These are phyloP conservation scores for Schwanniomyces sp. DNA, from an alignment of 805 yeast species.

Conservation along the genomic window DNA sequence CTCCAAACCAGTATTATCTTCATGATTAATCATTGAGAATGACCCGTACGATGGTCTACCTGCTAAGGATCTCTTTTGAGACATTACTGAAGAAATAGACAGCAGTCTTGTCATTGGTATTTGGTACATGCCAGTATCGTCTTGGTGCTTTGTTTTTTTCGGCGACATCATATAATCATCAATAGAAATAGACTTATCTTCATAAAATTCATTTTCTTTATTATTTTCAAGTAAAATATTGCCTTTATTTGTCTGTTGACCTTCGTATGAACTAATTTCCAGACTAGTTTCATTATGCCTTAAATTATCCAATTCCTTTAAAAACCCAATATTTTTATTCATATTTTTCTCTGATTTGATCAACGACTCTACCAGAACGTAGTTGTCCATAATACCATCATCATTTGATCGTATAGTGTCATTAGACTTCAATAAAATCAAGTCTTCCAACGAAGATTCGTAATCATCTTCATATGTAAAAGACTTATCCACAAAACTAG, in stretches of 20 bases:
- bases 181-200: neutral
- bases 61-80: constrained; percentile 15
- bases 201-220: neutral
- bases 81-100: constrained; percentile 10
- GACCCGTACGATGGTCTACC: constrained; percentile 19
- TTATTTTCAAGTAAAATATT: neutral
- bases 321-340: constrained; percentile 14
- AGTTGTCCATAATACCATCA: constrained; percentile 8
- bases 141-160: neutral
- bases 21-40: constrained; percentile 23
- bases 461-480: constrained; percentile 12
- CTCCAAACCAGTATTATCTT: constrained; percentile 27
- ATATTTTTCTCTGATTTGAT: neutral
- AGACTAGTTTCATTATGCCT: constrained; percentile 25
- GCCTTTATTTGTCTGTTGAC: neutral
- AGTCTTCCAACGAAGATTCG: constrained; percentile 14
- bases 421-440: constrained; percentile 17
- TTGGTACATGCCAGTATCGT: neutral
- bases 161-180: neutral
- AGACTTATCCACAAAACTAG: constrained; percentile 10
- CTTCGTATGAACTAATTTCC: neutral
- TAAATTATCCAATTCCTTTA: constrained; percentile 23
- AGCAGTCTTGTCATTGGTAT: constrained; percentile 4
- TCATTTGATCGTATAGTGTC: constrained; percentile 22
- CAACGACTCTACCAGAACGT: neutral